Evolutionary conservation across 805 yeast species (phyloP).

Genomic region (Lipomyces mesembrius): DNA sequence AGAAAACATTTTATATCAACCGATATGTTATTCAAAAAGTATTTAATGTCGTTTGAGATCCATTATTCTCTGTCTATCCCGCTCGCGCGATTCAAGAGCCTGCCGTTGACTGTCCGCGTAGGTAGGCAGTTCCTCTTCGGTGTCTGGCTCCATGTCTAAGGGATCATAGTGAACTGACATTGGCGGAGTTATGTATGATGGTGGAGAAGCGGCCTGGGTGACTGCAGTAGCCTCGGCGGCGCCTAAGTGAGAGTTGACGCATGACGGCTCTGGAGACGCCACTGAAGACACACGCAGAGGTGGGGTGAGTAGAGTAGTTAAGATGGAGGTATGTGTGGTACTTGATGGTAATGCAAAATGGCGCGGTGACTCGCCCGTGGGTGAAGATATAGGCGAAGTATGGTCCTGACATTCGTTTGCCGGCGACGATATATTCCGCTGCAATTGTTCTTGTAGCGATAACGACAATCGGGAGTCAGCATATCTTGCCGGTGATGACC

Average conservation of each 20-base stretch:
- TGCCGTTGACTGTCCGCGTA: conserved; percentile 31
- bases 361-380: conserved; percentile 1
- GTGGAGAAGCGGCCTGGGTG: neutral
- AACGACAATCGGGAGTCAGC: neutral
- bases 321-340: conserved; percentile 5
- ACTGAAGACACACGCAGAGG: neutral
- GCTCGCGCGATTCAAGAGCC: conserved; percentile 20
- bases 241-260: no score
- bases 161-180: neutral
- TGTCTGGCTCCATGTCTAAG: conserved; percentile 3
- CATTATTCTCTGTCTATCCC: conserved; percentile 23
- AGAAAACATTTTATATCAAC: no score
- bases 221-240: neutral
- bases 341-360: neutral
- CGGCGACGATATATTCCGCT: no score
- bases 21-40: neutral
- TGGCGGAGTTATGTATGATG: neutral
- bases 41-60: conserved; percentile 20
- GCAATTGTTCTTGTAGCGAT: no score
- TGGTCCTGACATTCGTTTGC: neutral
- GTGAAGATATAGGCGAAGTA: neutral
- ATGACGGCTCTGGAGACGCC: neutral
- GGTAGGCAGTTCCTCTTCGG: conserved; percentile 30
- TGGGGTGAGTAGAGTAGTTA: conserved; percentile 12
- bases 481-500: neutral